phyloP scores from a whole-genome alignment of 2,329 filamentous ascomycete species.

The Bipolaris bicolor region DNA sequence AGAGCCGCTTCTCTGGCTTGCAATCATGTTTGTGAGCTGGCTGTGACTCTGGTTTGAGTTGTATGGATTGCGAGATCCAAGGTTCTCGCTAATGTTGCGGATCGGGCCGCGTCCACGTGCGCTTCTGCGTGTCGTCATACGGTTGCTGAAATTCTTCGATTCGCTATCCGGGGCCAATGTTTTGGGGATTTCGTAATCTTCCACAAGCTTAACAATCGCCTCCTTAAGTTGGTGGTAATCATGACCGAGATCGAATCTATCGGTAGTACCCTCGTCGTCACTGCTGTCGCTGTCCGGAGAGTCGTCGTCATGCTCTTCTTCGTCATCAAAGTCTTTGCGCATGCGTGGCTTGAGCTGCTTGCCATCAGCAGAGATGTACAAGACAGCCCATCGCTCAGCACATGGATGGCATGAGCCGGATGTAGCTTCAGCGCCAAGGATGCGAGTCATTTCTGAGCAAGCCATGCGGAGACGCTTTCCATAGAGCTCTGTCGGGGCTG shows the following conservation, averaged over 20 bases:
- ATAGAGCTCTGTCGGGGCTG: slow-evolving; percentile 53
- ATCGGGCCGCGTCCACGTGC: slow-evolving; percentile 36
- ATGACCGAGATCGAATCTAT: slow-evolving; percentile 68
- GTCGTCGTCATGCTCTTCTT: slow-evolving; percentile 67
- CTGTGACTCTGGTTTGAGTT: slow-evolving; percentile 41
- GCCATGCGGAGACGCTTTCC: slow-evolving; percentile 66
- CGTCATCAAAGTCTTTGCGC: slow-evolving; percentile 72
- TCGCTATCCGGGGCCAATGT: slow-evolving; percentile 65
- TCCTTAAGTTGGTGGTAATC: slow-evolving; percentile 83
- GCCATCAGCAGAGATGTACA: slow-evolving; percentile 78
- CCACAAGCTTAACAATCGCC: slow-evolving; percentile 78
- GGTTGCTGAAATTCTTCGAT: slow-evolving; percentile 72
- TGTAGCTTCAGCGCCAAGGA: slow-evolving; percentile 67
- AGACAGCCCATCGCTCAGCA: slow-evolving; percentile 80
- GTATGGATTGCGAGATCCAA: slow-evolving; percentile 61
- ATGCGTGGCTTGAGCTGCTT: slow-evolving; percentile 72
- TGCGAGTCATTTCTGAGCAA: slow-evolving; percentile 72
- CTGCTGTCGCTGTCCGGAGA: slow-evolving; percentile 58
- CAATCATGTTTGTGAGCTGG: slow-evolving; percentile 48
- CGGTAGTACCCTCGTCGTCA: slow-evolving; percentile 52
- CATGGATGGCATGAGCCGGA: slow-evolving; percentile 78
- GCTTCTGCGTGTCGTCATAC: slow-evolving; percentile 59
- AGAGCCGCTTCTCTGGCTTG: slow-evolving; percentile 44
- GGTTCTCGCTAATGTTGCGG: slow-evolving; percentile 36
- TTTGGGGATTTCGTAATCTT: slow-evolving; percentile 81